Evolutionary conservation across 768 basidiomycete genomes (phyloP).

Genomic region (Royoungia palumana): DNA sequence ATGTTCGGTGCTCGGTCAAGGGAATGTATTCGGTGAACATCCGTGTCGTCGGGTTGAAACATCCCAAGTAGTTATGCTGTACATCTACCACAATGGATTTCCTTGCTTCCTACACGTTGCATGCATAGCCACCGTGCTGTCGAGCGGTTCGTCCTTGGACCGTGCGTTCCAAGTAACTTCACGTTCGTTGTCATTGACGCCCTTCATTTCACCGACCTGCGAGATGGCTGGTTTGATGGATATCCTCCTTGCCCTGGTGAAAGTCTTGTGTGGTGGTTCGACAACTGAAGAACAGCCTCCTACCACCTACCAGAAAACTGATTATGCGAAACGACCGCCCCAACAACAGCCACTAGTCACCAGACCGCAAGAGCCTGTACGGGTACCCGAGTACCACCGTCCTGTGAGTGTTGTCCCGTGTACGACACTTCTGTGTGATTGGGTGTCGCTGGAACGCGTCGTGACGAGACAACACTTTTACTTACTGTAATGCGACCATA

Average conservation of each 20-base stretch:
- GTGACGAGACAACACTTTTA: background rate
- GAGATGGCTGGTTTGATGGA: constrained; percentile 27
- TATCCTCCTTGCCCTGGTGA: constrained; percentile 23
- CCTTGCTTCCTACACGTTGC: background rate
- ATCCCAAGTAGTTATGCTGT: constrained; percentile 11
- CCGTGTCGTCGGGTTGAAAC: constrained; percentile 25
- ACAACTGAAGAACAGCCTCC: constrained; percentile 11
- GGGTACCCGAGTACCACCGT: constrained; percentile 3
- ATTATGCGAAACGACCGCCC: constrained; percentile 9
- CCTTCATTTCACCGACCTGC: background rate
- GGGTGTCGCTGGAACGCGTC: background rate
- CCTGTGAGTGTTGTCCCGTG: constrained; percentile 14
- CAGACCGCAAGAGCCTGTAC: background rate
- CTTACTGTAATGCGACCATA: constrained; percentile 1
- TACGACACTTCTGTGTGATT: background rate
- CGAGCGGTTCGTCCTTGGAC: no score
- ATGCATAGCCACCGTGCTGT: no score
- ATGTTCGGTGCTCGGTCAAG: constrained; percentile 16
- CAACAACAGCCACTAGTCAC: constrained; percentile 1
- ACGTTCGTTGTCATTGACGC: no score
- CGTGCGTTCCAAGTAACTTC: no score
- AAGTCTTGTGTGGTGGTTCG: constrained; percentile 23
- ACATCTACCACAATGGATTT: constrained; percentile 3
- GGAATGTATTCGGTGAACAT: constrained; percentile 24
- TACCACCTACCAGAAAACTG: constrained; percentile 1